These are phyloP conservation scores for Cladosporium sp. DNA, from an alignment of 2,329 filamentous ascomycete species.

Conservation along the genomic window DNA sequence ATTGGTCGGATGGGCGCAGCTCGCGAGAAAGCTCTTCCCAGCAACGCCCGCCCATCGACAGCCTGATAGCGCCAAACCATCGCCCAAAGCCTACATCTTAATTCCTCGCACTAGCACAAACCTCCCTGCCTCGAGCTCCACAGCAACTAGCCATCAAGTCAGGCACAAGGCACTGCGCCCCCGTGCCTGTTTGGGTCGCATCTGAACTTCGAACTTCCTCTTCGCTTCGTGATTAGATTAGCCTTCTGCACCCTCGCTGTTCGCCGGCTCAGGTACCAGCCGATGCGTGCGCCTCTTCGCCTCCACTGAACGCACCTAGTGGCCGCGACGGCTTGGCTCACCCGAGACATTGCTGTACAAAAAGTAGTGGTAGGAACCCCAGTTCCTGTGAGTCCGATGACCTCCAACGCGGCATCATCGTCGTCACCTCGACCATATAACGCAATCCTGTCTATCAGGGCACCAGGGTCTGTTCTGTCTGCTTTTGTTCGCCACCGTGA, in stretches of 20 bases:
- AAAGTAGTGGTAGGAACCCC: not conserved
- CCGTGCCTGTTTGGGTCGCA: conserved; percentile 9
- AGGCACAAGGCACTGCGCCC: conserved; percentile 17
- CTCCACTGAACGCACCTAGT: not conserved
- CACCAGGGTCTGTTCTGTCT: not conserved
- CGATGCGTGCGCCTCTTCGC: conserved; percentile 9
- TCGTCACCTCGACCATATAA: conserved; percentile 17
- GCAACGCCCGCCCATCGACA: conserved; percentile 5
- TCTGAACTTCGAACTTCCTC: not conserved
- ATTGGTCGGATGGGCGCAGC: conserved; percentile 19
- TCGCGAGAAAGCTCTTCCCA: conserved; percentile 15
- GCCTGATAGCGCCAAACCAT: conserved; percentile 4
- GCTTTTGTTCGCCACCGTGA: conserved; percentile 6
- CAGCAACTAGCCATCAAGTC: conserved; percentile 6
- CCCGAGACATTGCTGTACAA: conserved; percentile 19
- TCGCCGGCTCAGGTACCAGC: conserved; percentile 19
- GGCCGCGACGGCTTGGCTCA: conserved; percentile 11
- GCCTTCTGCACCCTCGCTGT: conserved; percentile 12
- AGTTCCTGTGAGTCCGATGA: conserved; percentile 14
- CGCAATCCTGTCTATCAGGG: not conserved
- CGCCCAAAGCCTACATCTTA: not conserved
- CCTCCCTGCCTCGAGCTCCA: conserved; percentile 7
- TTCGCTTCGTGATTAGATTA: not conserved
- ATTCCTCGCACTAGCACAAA: not conserved
- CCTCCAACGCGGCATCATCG: not conserved